Percentiles rank a stretch among this genome's conserved stretches.
Conservation (phyloP, 208 protist genomes). For the Leptomonas pyrrhocoris region DNA sequence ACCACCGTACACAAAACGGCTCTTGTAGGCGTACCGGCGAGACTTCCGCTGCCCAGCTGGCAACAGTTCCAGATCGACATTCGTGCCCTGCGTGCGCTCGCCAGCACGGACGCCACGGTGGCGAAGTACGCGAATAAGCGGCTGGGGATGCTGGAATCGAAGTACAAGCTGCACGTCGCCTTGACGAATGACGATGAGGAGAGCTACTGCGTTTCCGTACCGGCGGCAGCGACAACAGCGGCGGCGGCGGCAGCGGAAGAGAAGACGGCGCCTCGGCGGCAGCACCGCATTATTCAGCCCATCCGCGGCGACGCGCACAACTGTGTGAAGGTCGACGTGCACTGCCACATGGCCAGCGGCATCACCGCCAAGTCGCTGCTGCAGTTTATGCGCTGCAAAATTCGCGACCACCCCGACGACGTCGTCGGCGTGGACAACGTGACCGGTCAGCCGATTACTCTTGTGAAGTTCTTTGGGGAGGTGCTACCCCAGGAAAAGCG, state of each 20-base stretch:
- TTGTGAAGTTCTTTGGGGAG: constrained; percentile 42
- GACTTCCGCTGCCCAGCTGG: constrained; percentile 61
- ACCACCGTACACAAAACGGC: background rate
- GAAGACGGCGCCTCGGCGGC: background rate
- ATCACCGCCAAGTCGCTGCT: constrained; percentile 80
- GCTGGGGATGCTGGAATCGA: constrained; percentile 83
- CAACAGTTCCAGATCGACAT: constrained; percentile 65
- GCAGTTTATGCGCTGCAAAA: constrained; percentile 72
- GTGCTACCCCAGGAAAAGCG: constrained; percentile 19
- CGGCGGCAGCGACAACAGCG: background rate
- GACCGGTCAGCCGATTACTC: constrained; percentile 42
- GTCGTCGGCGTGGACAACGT: constrained; percentile 61
- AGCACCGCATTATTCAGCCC: constrained; percentile 22
- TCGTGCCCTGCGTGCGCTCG: constrained; percentile 46
- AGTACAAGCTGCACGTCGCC: constrained; percentile 78
- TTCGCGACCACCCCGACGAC: constrained; percentile 61
- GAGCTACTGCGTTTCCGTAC: constrained; percentile 19
- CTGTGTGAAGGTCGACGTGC: constrained; percentile 86
- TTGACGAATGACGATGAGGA: constrained; percentile 84
- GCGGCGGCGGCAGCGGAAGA: background rate
- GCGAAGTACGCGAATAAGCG: constrained; percentile 79
- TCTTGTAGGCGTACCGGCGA: background rate
- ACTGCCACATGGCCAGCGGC: constrained; percentile 81
- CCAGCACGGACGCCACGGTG: constrained; percentile 40
- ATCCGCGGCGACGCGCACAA: constrained; percentile 74